Evolutionary conservation across 371 early-diverging fungal genomes (phyloP), one percentile per base, ranked within the genome.

Genomic region (Ordospora pajunii): DNA sequence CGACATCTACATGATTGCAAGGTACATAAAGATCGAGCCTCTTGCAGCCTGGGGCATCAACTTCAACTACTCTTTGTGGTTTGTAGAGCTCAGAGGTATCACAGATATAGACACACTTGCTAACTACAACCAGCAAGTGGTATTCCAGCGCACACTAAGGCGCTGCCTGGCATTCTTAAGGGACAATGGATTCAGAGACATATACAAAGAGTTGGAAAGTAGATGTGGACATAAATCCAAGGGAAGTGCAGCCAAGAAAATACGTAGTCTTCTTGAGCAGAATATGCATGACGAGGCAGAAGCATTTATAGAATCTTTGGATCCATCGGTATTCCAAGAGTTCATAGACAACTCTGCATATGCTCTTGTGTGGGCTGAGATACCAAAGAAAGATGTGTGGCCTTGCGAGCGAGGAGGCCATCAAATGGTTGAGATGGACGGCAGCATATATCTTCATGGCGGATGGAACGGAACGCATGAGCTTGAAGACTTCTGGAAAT

Each of bases 41-140:
- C 82, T 93, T 48, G 83, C 90, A 62, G 90, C 94, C 2, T 91
- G 89, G 87, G 94, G 92, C 10, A 87, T 90, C 67, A 93, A 91
- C 80, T 94, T 94, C 84, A 93, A 92, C 83, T 93, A 91, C 82
- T 89, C 90, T 67, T 89, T 96, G 19, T 96, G 96, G 96, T 90
- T 89, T 83, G 87, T 94, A 12, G 90, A 91, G 83, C 80, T 94
- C 4, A 87, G 87, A 51, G 96, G 96, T 0, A 12, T 63, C 7
- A 8, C 40, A 7, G 48, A 50, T 37, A 40, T 48, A 21, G 51
- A 49, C 17, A 65, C 49, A 32, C 64, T 73, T 65, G n/a, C 14
- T 21, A 27, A 19, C 1, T 75, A 58, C 37, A 50, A 54, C 42
- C 42, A 67, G 19, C 66, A 58, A 22, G 12, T 37, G 45, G 45